Conservation (phyloP, 805 yeast genomes). For the Priceomyces castillae region DNA sequence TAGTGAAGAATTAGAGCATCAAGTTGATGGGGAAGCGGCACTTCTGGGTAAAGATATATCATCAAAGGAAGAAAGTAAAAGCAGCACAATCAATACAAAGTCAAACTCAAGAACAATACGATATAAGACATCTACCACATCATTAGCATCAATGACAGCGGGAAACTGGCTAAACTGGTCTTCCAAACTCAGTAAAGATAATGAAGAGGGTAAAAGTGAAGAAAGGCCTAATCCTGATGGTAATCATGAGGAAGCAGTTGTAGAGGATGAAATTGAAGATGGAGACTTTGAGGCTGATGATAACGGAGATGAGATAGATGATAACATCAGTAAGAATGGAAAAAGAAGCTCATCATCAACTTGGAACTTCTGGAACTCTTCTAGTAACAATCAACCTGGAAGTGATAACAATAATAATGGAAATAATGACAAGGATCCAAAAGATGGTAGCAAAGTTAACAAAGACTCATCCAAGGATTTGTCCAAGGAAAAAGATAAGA, state of each 20-base stretch:
- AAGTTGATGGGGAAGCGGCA: not conserved
- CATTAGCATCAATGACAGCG: conserved; percentile 23
- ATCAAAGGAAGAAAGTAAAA: conserved; percentile 1
- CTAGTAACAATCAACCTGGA: conserved; percentile 4
- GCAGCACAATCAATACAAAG: not conserved
- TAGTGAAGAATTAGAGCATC: too few relatives aligned
- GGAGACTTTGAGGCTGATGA: conserved; percentile 19
- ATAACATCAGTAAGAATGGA: conserved; percentile 20
- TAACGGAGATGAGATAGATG: conserved; percentile 33
- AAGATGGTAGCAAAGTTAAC: conserved; percentile 1
- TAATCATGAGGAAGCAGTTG: conserved; percentile 1
- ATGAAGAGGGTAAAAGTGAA: conserved; percentile 5
- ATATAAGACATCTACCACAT: conserved; percentile 21
- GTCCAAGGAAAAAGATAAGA: conserved; percentile 3
- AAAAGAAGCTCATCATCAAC: conserved; percentile 21
- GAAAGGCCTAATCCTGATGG: conserved; percentile 8
- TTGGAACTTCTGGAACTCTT: conserved; percentile 38
- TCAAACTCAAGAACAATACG: not conserved
- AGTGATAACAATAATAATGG: conserved; percentile 10
- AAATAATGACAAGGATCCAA: conserved; percentile 8
- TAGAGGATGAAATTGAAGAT: conserved; percentile 11
- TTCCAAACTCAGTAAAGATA: conserved; percentile 3
- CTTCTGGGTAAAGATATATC: not conserved
- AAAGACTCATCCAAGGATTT: conserved; percentile 1
- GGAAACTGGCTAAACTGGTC: conserved; percentile 30